A percentile compares a stretch with the other conserved stretches of the same genome.
Conservation (phyloP, 2,329 filamentous ascomycete species). For the Xylaria multiplex region DNA sequence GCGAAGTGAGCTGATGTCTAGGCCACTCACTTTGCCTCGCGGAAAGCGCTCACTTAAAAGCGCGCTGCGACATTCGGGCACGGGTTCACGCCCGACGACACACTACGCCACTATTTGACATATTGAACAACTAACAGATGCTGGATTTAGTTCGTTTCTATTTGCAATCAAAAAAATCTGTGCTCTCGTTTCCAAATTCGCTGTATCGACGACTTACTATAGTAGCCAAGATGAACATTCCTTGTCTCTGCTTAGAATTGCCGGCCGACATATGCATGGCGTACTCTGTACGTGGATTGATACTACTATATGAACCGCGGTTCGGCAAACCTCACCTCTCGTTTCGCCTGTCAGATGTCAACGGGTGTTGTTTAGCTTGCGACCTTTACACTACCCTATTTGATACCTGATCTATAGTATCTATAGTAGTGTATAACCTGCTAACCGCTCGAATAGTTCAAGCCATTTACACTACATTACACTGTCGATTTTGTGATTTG, state of each 20-base stretch:
- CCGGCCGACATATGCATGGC: background rate
- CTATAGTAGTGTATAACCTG: no score
- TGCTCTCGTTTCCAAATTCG: background rate
- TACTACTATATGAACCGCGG: no score
- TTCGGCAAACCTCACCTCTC: no score
- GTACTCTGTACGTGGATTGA: background rate
- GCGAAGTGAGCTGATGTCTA: slow-evolving; percentile 7
- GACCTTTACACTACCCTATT: no score
- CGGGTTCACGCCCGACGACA: slow-evolving; percentile 19
- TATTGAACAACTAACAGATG: slow-evolving; percentile 2
- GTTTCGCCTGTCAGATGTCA: no score
- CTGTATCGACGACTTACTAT: slow-evolving; percentile 1
- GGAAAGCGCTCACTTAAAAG: slow-evolving; percentile 9
- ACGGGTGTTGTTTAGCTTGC: no score
- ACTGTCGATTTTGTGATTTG: no score
- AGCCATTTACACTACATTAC: no score
- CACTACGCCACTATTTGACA: slow-evolving; percentile 8
- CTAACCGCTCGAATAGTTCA: no score
- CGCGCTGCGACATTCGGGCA: slow-evolving; percentile 16
- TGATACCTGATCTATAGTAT: no score
- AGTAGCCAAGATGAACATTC: slow-evolving; percentile 1
- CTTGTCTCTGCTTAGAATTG: slow-evolving; percentile 4
- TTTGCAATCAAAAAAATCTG: slow-evolving; percentile 1
- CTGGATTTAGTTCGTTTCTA: background rate
- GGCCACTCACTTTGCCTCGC: background rate